Conservation (phyloP, 2,329 filamentous ascomycete genomes). For the Coniochaeta sp. region DNA sequence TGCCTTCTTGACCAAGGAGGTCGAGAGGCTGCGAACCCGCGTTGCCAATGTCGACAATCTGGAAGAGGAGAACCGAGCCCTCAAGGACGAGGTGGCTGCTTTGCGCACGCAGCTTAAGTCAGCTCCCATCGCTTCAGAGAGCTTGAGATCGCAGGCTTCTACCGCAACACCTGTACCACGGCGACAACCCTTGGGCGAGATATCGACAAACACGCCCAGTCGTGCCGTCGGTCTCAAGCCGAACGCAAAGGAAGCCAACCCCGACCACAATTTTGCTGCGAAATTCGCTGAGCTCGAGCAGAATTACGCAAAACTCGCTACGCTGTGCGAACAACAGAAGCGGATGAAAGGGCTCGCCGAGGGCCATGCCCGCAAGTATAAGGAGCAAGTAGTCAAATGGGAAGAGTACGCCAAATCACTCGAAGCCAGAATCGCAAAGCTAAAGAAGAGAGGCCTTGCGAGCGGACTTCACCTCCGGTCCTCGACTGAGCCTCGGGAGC, state of each 20-base stretch:
- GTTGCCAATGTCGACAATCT: conserved; percentile 27
- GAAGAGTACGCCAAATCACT: conserved; percentile 34
- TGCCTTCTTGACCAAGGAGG: conserved; percentile 22
- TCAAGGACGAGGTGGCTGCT: conserved; percentile 29
- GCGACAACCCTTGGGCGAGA: conserved; percentile 6
- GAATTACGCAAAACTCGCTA: conserved; percentile 29
- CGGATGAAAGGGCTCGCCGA: conserved; percentile 33
- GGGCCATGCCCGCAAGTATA: conserved; percentile 30
- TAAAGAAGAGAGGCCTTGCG: conserved; percentile 27
- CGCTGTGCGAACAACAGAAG: conserved; percentile 32
- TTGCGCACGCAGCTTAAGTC: conserved; percentile 12
- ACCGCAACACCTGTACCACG: not conserved
- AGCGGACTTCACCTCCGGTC: not conserved
- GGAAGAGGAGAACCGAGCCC: conserved; percentile 33
- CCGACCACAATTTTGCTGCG: not conserved
- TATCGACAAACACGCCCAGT: conserved; percentile 9
- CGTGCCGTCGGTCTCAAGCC: not conserved
- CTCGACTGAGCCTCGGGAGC: conserved; percentile 2
- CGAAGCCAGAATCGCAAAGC: conserved; percentile 32
- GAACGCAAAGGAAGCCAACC: not conserved
- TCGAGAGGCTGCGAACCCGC: conserved; percentile 24
- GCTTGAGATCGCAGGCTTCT: not conserved
- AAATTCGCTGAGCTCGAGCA: conserved; percentile 4
- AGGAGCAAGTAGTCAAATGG: conserved; percentile 37
- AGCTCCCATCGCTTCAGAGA: not conserved